Conservation (phyloP, 805 yeast species). For the Kregervanrija fluxuum region DNA sequence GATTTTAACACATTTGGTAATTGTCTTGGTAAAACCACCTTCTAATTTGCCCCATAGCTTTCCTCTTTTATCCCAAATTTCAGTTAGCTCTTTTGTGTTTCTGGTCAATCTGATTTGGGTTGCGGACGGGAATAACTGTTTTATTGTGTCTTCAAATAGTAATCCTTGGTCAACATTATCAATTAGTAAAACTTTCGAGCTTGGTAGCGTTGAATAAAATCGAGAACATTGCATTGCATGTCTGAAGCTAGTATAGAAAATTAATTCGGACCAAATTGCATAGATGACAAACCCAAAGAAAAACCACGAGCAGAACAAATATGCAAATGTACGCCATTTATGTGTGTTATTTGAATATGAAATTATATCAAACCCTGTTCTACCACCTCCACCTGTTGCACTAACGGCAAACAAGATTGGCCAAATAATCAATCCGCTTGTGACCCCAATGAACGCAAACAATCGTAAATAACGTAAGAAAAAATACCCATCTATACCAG, state of each 20-base stretch:
- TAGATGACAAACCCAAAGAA: slow-evolving; percentile 61
- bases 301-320: slow-evolving; percentile 68
- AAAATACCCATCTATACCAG: slow-evolving; percentile 73
- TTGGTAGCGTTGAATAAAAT: slow-evolving; percentile 56
- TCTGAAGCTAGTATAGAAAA: slow-evolving; percentile 62
- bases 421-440: slow-evolving; percentile 51
- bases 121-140: slow-evolving; percentile 57
- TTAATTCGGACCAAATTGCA: slow-evolving; percentile 66
- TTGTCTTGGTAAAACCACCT: slow-evolving; percentile 51
- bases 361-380: slow-evolving; percentile 55
- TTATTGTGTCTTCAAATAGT: slow-evolving; percentile 40
- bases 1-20: slow-evolving; percentile 52
- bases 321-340: slow-evolving; percentile 64
- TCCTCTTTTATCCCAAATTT: slow-evolving; percentile 54
- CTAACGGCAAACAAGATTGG: slow-evolving; percentile 69
- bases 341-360: slow-evolving; percentile 56
- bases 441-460: slow-evolving; percentile 42
- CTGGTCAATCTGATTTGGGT: slow-evolving; percentile 56
- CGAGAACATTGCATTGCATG: slow-evolving; percentile 72
- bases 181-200: slow-evolving; percentile 66
- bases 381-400: slow-evolving; percentile 56
- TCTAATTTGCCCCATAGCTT: slow-evolving; percentile 58
- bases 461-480: slow-evolving; percentile 58
- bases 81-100: slow-evolving; percentile 48
- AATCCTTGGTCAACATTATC: slow-evolving; percentile 54